phyloP scores from a whole-genome alignment of 2,329 filamentous ascomycete species.

The Hypoxylon sp. region DNA sequence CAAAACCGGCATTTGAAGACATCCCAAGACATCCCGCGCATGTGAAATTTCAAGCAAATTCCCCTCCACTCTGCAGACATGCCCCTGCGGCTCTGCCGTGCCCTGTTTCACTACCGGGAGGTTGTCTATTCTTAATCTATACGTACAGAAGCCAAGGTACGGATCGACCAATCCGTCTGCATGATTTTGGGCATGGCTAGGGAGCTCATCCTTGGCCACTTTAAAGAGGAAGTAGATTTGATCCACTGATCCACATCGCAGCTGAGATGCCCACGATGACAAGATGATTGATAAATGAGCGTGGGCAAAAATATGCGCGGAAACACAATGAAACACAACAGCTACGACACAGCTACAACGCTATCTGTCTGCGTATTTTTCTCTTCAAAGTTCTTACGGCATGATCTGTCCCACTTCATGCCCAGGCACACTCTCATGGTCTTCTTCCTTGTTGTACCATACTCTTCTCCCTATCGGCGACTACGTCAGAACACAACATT shows the following conservation, averaged over 20 bases:
- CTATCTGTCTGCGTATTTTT: slow-evolving; percentile 13
- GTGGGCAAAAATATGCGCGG: slow-evolving; percentile 25
- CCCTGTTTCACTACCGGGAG: slow-evolving; percentile 45
- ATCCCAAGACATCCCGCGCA: slow-evolving; percentile 40
- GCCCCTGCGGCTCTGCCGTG: slow-evolving; percentile 47
- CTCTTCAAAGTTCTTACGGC: slow-evolving; percentile 34
- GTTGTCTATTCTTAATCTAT: slow-evolving; percentile 43
- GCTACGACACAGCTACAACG: slow-evolving; percentile 14
- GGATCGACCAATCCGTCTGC: slow-evolving; percentile 41
- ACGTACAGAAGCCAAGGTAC: slow-evolving; percentile 38
- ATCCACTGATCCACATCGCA: slow-evolving; percentile 45
- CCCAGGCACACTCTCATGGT: slow-evolving; percentile 4
- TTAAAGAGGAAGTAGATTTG: slow-evolving; percentile 37
- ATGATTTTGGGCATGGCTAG: slow-evolving; percentile 35
- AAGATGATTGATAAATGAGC: slow-evolving; percentile 41
- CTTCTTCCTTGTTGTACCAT: neutral
- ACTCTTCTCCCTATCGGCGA: slow-evolving; percentile 15
- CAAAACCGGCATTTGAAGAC: slow-evolving; percentile 34
- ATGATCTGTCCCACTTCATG: slow-evolving; percentile 41
- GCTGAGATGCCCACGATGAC: slow-evolving; percentile 43
- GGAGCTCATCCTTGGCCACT: slow-evolving; percentile 40
- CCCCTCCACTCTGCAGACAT: slow-evolving; percentile 21
- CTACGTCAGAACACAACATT: slow-evolving; percentile 45
- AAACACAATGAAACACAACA: slow-evolving; percentile 15
- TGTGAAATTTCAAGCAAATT: slow-evolving; percentile 39